phyloP scores from a whole-genome alignment of 805 yeast genomes.

The Kuraishia hungarica region DNA sequence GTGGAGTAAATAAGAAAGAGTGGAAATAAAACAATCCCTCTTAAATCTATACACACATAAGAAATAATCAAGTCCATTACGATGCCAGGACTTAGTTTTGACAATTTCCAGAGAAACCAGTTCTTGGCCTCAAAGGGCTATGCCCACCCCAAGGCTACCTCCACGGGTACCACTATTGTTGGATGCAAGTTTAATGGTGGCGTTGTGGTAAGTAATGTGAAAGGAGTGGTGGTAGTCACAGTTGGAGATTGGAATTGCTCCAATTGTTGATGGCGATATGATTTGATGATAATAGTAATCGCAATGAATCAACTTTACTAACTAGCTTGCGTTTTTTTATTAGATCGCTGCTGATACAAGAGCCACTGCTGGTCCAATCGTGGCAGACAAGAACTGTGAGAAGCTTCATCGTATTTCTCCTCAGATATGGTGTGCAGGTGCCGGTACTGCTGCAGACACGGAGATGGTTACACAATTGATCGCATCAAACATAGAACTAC shows the following conservation, averaged over 20 bases:
- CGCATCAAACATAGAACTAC: conserved; percentile 85
- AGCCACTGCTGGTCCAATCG: conserved; percentile 94
- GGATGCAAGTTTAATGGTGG: conserved; percentile 92
- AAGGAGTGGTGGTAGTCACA: too few species aligned
- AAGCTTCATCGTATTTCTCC: conserved; percentile 88
- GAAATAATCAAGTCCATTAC: neutral
- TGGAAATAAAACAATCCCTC: neutral
- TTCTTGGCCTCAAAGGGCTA: conserved; percentile 65
- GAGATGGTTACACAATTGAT: conserved; percentile 95
- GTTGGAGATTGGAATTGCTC: too few species aligned
- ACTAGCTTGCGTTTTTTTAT: neutral
- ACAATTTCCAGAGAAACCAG: conserved; percentile 85
- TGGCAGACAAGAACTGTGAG: conserved; percentile 97
- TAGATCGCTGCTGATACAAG: conserved; percentile 95
- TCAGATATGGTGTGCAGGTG: conserved; percentile 98
- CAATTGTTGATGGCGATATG: too few species aligned
- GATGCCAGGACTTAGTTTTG: conserved; percentile 91
- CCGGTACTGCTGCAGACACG: conserved; percentile 99
- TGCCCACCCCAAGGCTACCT: conserved; percentile 80
- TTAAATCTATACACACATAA: neutral
- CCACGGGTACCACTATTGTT: conserved; percentile 99
- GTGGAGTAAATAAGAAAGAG: neutral
- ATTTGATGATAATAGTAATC: too few species aligned
- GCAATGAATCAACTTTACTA: neutral
- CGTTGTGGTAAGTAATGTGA: conserved; percentile 45